Conservation (phyloP, 78 protist species). For the Dictyostelium firmibasis region DNA sequence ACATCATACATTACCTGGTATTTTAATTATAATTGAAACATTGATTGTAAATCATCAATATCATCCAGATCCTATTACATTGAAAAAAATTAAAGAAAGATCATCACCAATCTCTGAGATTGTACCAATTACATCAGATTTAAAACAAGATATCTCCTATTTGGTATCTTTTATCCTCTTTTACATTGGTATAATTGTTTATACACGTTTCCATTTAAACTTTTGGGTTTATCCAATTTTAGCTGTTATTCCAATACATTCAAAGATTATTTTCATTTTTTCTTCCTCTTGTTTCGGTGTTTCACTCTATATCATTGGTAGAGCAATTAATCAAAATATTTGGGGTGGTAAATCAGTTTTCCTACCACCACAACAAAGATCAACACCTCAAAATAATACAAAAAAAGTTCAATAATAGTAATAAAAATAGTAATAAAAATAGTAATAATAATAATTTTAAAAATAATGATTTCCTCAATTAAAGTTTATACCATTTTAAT, state of each 20-base stretch:
- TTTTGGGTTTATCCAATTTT: conserved; percentile 44
- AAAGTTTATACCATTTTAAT: too few relatives aligned
- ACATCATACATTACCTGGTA: conserved; percentile 57
- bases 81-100: background rate
- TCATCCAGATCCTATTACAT: background rate
- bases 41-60: conserved; percentile 48
- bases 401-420: too few relatives aligned
- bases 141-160: conserved; percentile 33
- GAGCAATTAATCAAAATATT: background rate
- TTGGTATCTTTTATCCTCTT: conserved; percentile 2
- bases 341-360: conserved; percentile 66
- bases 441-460: too few relatives aligned
- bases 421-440: too few relatives aligned
- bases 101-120: too few relatives aligned
- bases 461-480: too few relatives aligned
- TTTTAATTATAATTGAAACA: background rate
- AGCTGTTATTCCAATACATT: conserved; percentile 38
- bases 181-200: conserved; percentile 11
- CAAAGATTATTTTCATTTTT: conserved; percentile 56
- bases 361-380: background rate
- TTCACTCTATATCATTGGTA: conserved; percentile 9
- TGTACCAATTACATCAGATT: conserved; percentile 23
- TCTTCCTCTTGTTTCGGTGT: conserved; percentile 13
- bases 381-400: background rate
- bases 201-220: background rate